Base-by-base conservation (phyloP, 2,329 filamentous ascomycete species). In the Verticillium nonalfalfae region DNA sequence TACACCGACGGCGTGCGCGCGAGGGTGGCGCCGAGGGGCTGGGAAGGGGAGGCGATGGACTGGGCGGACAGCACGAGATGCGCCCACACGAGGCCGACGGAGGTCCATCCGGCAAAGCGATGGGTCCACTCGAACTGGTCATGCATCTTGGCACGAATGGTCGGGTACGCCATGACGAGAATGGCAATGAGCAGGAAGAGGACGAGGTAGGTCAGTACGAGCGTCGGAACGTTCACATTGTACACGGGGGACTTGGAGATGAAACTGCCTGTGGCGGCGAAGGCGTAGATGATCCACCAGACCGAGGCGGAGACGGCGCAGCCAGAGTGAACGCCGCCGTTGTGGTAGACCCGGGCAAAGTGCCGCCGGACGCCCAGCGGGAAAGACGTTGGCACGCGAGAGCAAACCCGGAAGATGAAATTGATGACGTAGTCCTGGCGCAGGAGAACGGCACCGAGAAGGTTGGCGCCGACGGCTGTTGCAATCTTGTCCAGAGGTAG, bases 61-160 rank as follows among this genome's bases (percentile, higher is more conserved):
- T 80, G 75, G 36, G 84, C 75, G 15, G 90, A 74, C 40, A 90
- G 70, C 21, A 69, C 62, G 9, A 83, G 79, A 62, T 90, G 83
- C 1, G 71, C 79, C 83, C 90, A 89, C 69, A 93, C 87, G 33
- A 91, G 74, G 1, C 74, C 79, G 9, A 92, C 77, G 9, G 85
- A 78, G 10, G 81, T 78, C 90, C 90, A 93, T 31, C 89, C 89
- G 3, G 82, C 82, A 72, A 90, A 92, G 59, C 90, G 87, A 73
- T 93, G 90, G 56, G 83, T 82, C 58, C 84, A 74, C 74, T 93
- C 90, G 69, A 91, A 93, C 61, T 81, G 73, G 73, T 93, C 83
- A 75, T 93, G 90, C 64, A 81, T 79, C 59, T 78, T 81, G 66
- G 80, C 78, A 33, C 90, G 85, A 66, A 92, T 79, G 9, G 73